phyloP scores from a whole-genome alignment of 2,329 filamentous ascomycete genomes.

The Venturia nashicola region DNA sequence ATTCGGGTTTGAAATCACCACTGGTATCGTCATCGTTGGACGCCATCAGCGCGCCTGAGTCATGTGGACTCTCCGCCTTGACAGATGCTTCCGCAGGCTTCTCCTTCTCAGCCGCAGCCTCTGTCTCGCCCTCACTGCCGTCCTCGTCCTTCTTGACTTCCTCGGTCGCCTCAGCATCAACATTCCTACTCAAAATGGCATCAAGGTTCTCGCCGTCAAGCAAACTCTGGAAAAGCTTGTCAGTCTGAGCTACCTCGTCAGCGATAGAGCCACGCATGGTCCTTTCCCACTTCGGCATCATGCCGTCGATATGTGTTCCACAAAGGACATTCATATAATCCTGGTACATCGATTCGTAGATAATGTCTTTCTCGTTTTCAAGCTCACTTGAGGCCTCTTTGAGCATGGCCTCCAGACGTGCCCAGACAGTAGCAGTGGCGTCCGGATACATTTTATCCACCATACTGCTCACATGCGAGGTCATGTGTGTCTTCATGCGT shows the following conservation, averaged over 20 bases:
- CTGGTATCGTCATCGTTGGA: background rate
- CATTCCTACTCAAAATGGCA: background rate
- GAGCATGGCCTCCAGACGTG: constrained; percentile 29
- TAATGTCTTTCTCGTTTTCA: constrained; percentile 32
- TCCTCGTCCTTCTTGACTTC: background rate
- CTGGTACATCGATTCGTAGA: constrained; percentile 22
- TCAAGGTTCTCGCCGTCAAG: background rate
- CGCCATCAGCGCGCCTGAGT: background rate
- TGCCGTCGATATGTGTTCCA: constrained; percentile 8
- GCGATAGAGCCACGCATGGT: background rate
- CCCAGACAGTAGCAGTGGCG: constrained; percentile 30
- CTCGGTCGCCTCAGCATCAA: background rate
- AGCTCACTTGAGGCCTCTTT: constrained; percentile 30
- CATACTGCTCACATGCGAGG: constrained; percentile 26
- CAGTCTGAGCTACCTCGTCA: background rate
- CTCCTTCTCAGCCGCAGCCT: background rate
- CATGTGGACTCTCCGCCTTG: background rate
- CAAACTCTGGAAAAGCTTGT: background rate
- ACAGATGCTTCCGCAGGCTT: background rate
- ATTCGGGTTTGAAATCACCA: background rate
- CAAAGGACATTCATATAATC: constrained; percentile 27
- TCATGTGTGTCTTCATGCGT: constrained; percentile 43
- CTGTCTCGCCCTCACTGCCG: background rate
- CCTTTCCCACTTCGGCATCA: constrained; percentile 10
- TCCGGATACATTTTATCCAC: constrained; percentile 38